Evolutionary conservation across 2,329 filamentous ascomycete species (phyloP), one percentile per base, ranked within the genome.

Genomic region (Graphilbum ipis-grandicollis): DNA sequence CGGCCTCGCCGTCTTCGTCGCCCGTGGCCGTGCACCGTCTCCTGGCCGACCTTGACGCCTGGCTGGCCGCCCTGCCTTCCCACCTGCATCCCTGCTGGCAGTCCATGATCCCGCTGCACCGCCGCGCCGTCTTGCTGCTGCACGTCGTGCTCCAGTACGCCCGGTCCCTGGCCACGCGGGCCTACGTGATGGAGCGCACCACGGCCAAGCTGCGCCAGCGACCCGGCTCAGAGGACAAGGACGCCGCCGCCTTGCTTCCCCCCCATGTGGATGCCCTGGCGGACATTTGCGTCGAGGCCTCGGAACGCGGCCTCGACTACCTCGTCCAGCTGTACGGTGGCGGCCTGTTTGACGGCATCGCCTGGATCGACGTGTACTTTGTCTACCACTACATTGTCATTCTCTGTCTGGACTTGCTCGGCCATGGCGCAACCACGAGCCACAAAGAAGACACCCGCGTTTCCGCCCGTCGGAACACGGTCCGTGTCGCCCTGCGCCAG

Each of bases 311-410:
- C 9, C 49, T 52, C 21, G 49, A 47, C 12, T 48, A 56, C 21
- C 40, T 61, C 4, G 45, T 54, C 15, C 50, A 53, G 34, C 48
- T 60, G 1, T 55, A 56, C n/a, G 36, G 48, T 3, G 49, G 54
- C 30, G 48, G 48, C 5, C 54, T 52, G 30, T 57, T 60, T 35
- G 55, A 61, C 41, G 45, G 52, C n/a, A 50, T 56, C 14, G 54
- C 53, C 2, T 57, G 55, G 52, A 57, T 52, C 46, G 59, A 62
- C 35, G 45, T 56, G 5, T 62, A 56, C 50, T 59, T 55, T 31
- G 45, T 54, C 3, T 50, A 59, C 31, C 39, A 44, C 34, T 26
- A 33, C 26, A 37, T 43, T 8, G 26, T 44, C 9, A 29, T 44
- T 17, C 15, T 44, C 12, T 44, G 41, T 15, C 41, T 44, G 5